Conservation (phyloP, 305 asterid species). For the Fraxinus ornus region DNA sequence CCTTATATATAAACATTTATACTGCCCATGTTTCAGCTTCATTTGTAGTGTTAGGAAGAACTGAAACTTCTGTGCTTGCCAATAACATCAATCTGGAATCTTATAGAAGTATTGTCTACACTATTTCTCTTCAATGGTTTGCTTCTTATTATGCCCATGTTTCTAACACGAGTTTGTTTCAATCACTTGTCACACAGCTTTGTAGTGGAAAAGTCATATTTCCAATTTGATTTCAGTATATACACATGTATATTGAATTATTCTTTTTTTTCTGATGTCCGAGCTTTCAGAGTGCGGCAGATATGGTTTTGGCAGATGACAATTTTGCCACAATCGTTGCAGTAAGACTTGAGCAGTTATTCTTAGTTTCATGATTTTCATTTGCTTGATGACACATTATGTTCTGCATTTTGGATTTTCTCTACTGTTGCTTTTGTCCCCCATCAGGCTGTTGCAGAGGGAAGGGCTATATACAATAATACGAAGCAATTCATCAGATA, state of each 20-base stretch:
- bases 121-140: slow-evolving; percentile 9
- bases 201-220: not conserved
- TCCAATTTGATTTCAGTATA: slow-evolving; percentile 16
- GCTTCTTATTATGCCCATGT: slow-evolving; percentile 7
- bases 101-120: not conserved
- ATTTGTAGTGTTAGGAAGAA: slow-evolving; percentile 10
- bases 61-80: not conserved
- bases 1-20: not conserved
- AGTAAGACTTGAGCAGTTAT: slow-evolving; percentile 47
- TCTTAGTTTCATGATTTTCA: slow-evolving; percentile 18
- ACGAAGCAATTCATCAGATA: slow-evolving; percentile 98
- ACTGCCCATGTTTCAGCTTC: not conserved
- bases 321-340: slow-evolving; percentile 97
- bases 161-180: not conserved
- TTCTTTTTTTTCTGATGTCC: slow-evolving; percentile 20
- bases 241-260: slow-evolving; percentile 18
- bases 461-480: slow-evolving; percentile 97
- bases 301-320: slow-evolving; percentile 98
- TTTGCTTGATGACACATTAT: slow-evolving; percentile 21
- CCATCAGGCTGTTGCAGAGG: slow-evolving; percentile 98
- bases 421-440: slow-evolving; percentile 23
- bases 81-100: not conserved
- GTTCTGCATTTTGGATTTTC: slow-evolving; percentile 8
- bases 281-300: slow-evolving; percentile 94
- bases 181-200: slow-evolving; percentile 4